These are phyloP conservation scores for Seminavis robusta DNA, from an alignment of 108 stramenopile genomes.

Conservation along the genomic window DNA sequence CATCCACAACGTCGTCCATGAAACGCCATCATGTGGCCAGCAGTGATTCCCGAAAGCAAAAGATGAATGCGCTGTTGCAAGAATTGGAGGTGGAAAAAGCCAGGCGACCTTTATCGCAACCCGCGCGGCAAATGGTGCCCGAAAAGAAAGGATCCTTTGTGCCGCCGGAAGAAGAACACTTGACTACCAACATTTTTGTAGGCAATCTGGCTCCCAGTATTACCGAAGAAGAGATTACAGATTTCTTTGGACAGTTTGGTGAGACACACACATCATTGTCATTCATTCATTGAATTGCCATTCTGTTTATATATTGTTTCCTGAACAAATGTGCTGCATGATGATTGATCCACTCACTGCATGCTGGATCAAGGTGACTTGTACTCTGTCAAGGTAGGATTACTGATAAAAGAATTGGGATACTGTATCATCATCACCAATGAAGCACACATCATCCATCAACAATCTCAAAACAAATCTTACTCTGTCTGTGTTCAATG, in stretches of 20 bases:
- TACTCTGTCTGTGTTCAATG: too few relatives aligned
- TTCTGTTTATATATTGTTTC: not conserved
- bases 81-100: constrained; percentile 58
- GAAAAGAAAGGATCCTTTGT: constrained; percentile 73
- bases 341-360: too few relatives aligned
- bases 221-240: constrained; percentile 82
- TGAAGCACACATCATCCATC: too few relatives aligned
- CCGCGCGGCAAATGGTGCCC: constrained; percentile 19
- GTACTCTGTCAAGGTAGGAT: constrained; percentile 87
- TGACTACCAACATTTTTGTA: constrained; percentile 85
- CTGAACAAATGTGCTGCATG: too few relatives aligned
- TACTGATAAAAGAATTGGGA: too few relatives aligned
- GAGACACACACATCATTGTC: constrained; percentile 25
- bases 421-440: too few relatives aligned
- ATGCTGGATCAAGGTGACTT: constrained; percentile 47
- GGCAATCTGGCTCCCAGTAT: constrained; percentile 83
- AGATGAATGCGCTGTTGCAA: constrained; percentile 76
- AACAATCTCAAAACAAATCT: too few relatives aligned
- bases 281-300: not conserved
- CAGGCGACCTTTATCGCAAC: not conserved
- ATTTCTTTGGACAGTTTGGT: constrained; percentile 85
- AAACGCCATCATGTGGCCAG: constrained; percentile 49
- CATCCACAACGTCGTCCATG: constrained; percentile 43
- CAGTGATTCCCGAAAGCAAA: constrained; percentile 49
- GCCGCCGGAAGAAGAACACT: constrained; percentile 65